Conservation (phyloP, 2,329 filamentous ascomycete genomes). For the Incumbomyces delicatus region DNA sequence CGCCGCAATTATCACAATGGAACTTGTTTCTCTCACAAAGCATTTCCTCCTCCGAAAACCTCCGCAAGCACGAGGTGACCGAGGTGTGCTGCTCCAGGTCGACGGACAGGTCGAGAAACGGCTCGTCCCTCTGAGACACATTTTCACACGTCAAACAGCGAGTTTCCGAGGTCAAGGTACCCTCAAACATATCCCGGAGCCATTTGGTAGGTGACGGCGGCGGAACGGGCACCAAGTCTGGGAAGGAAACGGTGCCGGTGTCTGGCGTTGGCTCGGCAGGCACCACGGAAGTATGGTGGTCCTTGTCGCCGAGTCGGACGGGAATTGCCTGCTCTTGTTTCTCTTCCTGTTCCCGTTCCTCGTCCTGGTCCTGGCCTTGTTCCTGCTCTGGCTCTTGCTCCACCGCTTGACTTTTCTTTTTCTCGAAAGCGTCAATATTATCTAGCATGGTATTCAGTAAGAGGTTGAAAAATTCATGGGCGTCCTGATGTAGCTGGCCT, state of each 20-base stretch:
- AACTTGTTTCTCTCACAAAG: conserved; percentile 98
- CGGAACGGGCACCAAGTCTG: conserved; percentile 23
- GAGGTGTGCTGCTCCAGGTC: conserved; percentile 93
- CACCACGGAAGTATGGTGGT: no score
- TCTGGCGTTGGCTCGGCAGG: conserved; percentile 36
- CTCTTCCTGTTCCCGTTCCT: conserved; percentile 27
- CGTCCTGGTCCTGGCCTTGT: conserved; percentile 11
- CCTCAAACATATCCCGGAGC: conserved; percentile 97
- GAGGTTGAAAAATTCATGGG: conserved; percentile 91
- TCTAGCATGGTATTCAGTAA: conserved; percentile 93
- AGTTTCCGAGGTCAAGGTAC: conserved; percentile 87
- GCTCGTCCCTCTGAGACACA: conserved; percentile 86
- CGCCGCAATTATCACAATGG: conserved; percentile 94
- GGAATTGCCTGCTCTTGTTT: conserved; percentile 27
- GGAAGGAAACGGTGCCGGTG: conserved; percentile 32
- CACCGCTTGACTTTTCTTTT: conserved; percentile 28
- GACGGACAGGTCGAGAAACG: conserved; percentile 90
- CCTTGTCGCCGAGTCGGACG: conserved; percentile 3
- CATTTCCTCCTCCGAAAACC: conserved; percentile 98
- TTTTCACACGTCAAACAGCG: conserved; percentile 95
- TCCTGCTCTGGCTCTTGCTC: no score
- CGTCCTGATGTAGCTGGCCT: conserved; percentile 95
- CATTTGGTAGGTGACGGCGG: conserved; percentile 63
- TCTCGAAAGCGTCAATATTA: conserved; percentile 82
- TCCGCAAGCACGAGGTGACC: conserved; percentile 85